These are phyloP conservation scores for Paecilomyces formosus DNA, from an alignment of 2,329 filamentous ascomycete species.

Conservation along the genomic window DNA sequence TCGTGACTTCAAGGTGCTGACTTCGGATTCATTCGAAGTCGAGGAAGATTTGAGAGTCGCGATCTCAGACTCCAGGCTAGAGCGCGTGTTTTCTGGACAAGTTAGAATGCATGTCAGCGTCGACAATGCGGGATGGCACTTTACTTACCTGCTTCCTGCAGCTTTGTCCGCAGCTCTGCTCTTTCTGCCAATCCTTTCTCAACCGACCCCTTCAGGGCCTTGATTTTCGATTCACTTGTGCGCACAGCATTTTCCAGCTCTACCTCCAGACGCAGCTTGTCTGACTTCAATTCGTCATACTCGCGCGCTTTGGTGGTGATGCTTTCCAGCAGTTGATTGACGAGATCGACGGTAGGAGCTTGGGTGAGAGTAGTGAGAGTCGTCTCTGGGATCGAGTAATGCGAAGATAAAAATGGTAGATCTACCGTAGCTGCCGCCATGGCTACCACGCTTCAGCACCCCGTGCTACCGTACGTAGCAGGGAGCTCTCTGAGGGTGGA, in stretches of 20 bases:
- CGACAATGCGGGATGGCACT: background rate
- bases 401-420: constrained; percentile 51
- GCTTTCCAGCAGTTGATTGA: constrained; percentile 65
- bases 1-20: constrained; percentile 70
- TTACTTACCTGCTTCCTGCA: constrained; percentile 78
- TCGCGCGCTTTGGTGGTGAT: constrained; percentile 75
- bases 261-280: constrained; percentile 83
- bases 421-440: constrained; percentile 54
- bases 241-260: constrained; percentile 88
- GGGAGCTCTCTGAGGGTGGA: constrained; percentile 7
- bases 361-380: constrained; percentile 49
- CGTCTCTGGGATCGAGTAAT: constrained; percentile 51
- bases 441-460: constrained; percentile 6
- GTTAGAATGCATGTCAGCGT: constrained; percentile 5
- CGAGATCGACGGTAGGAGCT: constrained; percentile 65
- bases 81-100: constrained; percentile 63
- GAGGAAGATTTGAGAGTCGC: constrained; percentile 68
- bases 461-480: constrained; percentile 7
- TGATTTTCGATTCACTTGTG: constrained; percentile 72
- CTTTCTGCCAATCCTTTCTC: constrained; percentile 80
- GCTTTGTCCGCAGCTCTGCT: constrained; percentile 70
- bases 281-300: constrained; percentile 70
- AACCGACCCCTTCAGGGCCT: constrained; percentile 70
- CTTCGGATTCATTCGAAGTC: constrained; percentile 57
- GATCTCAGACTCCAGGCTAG: constrained; percentile 72